Evolutionary conservation across 306 rosid genomes (phyloP), one percentile per base, ranked within the genome.

Genomic region (Notholithocarpus densiflorus): DNA sequence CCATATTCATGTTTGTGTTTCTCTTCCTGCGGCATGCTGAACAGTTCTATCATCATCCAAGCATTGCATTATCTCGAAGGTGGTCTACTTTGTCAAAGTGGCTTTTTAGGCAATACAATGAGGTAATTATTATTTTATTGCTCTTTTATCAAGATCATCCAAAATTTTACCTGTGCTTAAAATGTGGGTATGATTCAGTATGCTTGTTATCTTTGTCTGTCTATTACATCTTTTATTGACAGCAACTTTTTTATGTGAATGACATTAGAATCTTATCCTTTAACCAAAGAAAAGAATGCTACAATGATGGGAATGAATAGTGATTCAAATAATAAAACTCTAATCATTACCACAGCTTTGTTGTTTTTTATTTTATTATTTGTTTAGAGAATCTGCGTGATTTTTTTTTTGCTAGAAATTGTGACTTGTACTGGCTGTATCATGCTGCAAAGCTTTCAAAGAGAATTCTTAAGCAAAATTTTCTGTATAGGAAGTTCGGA

Each of bases 1-100:
- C 89, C 88, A 95, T 95, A 77, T 95, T 95, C 88, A 91, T 95
- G 99, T 84, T 95, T 80, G 98, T 90, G 72, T 91, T 86, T 85
- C 96, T 93, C 86, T 95, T 95, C 87, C 83, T 95, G 80, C 88
- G 97, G 89, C 97, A 95, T 64, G 99, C 99, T 20, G 99, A 95
- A 53, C 99, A 91, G 65, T 89, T 95, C 74, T 95, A 93, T 84
- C 90, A 95, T 66, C 97, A 95, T 75, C 99, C 99, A 68, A 91
- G 94, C 85, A 89, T 90, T 0, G 97, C 96, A 60, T 91, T 94
- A 48, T 95, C 94, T 81, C 88, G 89, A 81, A 95, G 98, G 86
- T 95, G 99, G 98, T 95, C 98, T 78, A 93, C 90, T 82, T 86
- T 95, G 86, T 93, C 99, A 53, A 91, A 81, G 85, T 93, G 99